Evolutionary conservation across 768 basidiomycete genomes (phyloP).

Genomic region (Xerocomellus amylosporus): DNA sequence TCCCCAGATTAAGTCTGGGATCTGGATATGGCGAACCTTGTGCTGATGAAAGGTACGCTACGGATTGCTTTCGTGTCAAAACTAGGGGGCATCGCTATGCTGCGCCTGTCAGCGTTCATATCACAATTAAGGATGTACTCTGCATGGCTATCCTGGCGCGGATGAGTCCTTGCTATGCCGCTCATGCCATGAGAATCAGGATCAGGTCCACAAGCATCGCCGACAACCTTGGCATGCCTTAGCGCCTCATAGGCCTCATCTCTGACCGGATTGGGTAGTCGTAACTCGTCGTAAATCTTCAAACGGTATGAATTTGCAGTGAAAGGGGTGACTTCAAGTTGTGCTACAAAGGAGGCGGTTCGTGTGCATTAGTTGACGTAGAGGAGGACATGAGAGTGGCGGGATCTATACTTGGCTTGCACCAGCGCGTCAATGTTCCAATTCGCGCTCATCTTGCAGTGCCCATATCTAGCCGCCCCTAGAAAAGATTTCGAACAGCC

Average conservation of each 20-base stretch:
- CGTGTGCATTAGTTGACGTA: not conserved
- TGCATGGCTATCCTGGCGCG: not conserved
- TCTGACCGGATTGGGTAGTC: conserved; percentile 20
- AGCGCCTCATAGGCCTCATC: too few species aligned
- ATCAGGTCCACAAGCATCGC: not conserved
- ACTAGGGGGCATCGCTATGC: not conserved
- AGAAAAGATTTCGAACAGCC: too few species aligned
- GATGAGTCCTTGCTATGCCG: not conserved
- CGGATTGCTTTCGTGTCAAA: not conserved
- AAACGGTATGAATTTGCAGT: not conserved
- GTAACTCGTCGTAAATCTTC: too few species aligned
- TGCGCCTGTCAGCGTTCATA: not conserved
- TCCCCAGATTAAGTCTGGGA: too few species aligned
- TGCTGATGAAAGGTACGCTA: too few species aligned
- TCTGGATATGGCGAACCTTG: not conserved
- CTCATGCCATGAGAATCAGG: not conserved
- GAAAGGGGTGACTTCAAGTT: not conserved
- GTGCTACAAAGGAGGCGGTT: not conserved
- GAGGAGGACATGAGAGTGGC: too few species aligned
- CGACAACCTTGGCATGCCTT: conserved; percentile 16
- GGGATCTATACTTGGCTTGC: too few species aligned
- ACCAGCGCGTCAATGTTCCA: too few species aligned
- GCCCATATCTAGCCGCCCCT: too few species aligned
- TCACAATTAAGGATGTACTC: not conserved
- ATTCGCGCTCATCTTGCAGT: too few species aligned